Base-by-base conservation (phyloP, 1,284 basidiomycete genomes). In the Ustilago hordei region DNA sequence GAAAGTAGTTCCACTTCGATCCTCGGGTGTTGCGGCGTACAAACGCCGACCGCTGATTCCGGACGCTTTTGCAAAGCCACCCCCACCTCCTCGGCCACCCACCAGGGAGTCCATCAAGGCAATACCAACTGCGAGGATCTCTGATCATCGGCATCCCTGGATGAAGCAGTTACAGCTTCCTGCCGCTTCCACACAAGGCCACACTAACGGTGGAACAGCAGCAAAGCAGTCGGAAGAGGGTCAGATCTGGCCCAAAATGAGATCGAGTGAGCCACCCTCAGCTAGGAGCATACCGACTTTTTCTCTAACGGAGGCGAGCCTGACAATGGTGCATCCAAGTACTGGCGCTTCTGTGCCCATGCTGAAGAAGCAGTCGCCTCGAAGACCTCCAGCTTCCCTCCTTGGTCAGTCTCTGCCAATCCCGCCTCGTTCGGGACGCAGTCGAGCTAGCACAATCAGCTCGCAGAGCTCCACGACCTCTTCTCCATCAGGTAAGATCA, bases 401-500 rank as follows among this genome's bases (percentile, higher is more conserved):
- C 63, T 69, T 1, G 64, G 63, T 7, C 66, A 73, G 36, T 77
- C 75, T 5, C 57, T 77, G 4, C 75, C 75, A 5, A 77, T 77
- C 38, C 75, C 75, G 11, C 75, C 75, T 31, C 66, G 75, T 6
- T 35, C 53, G 13, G 66, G 50, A 7, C 66, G 75, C 8, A 73
- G 67, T 45, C 63, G 75, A 19, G 75, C 75, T 0, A 77, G 75
- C 38, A 77, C 75, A 9, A 60, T 77, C 60, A 73, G 69, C 57
- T 77, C 75, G 7, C 75, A 77, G 32, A 73, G 67, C 50, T 72
- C 75, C 6, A 59, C 60, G 2, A 60, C 64, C 3, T 70, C 70
- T 9, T 63, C 66, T 17, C 75, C 75, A 4, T 64, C 67, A 4
- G 75, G 75, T 5, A 73, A 69, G 12, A 64, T 69, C 54, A 77